Evolutionary conservation across 148 eudicot species (phyloP), one percentile per base, ranked within the genome.

Genomic region (Nyssa sinensis): DNA sequence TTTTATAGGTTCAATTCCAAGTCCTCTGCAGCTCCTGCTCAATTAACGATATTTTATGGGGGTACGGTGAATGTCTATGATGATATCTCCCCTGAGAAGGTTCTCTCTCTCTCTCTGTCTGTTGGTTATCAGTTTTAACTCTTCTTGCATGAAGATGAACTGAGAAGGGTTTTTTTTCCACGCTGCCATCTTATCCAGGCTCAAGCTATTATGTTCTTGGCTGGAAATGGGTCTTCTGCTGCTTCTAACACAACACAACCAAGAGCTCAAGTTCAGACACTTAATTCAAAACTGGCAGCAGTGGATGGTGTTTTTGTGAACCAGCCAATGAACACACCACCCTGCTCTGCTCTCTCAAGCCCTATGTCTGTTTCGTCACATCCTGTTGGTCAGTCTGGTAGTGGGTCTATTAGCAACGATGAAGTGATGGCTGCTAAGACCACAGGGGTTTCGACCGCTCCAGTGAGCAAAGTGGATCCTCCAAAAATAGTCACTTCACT

Each of bases 171-270:
- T 23, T 7, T 49, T 49, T 21, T 27, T 62, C 3, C n/a, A n/a
- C 57, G 62, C 5, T 34, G 23, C 33, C 65, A 33, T 13, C 39
- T 59, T 71, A 24, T 78, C 1, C 78, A 89, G 93, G 93, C 87
- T 75, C 88, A 89, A 74, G 93, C 90, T 55, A 86, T 89, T 44
- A 89, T 89, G 88, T 31, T 86, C 61, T 83, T 89, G 85, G 93
- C 93, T 71, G 87, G 84, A 17, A 81, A 80, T 64, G 84, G 77
- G 5, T 62, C 67, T 62, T 29, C 79, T 24, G 33, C 62, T 55
- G 13, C 66, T 23, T 70, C 70, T 49, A 79, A 63, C 62, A 49
- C n/a, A 44, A 53, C 64, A n/a, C 84, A 77, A 78, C 64, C 79
- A 57, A 82, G 65, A 69, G 62, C 74, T 73, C 82, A 79, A 63